Conservation (phyloP, 305 asterid species). For the Lippia alba region DNA sequence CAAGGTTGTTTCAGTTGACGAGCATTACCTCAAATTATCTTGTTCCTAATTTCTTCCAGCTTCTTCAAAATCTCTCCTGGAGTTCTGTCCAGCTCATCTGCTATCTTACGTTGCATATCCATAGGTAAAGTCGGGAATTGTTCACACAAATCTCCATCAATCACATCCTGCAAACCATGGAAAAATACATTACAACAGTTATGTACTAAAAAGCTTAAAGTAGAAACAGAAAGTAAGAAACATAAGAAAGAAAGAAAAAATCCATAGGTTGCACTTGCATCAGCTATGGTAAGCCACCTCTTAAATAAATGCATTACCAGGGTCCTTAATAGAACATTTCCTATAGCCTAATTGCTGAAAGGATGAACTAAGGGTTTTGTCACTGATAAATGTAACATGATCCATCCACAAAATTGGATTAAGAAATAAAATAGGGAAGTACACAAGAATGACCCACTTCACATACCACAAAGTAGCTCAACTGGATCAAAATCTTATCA, state of each 20-base stretch:
- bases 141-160: conserved; percentile 96
- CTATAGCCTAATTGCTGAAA: neutral
- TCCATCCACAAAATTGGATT: conserved; percentile 12
- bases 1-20: conserved; percentile 28
- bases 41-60: conserved; percentile 92
- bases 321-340: neutral
- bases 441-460: neutral
- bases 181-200: conserved; percentile 28
- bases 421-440: neutral
- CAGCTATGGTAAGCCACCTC: conserved; percentile 8
- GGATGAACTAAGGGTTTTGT: neutral
- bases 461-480: neutral
- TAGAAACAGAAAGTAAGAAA: neutral
- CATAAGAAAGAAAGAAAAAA: neutral
- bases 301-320: neutral
- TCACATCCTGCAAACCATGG: conserved; percentile 73
- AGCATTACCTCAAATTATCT: conserved; percentile 64
- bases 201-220: conserved; percentile 1
- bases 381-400: neutral
- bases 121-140: conserved; percentile 90
- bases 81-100: conserved; percentile 96
- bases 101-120: conserved; percentile 96
- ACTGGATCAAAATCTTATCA: neutral
- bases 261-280: neutral
- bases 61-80: conserved; percentile 96